Evolutionary conservation across 495 filamentous ascomycete genomes (phyloP), one percentile per base, ranked within the genome.

Genomic region (Jackrogersella multiformis): DNA sequence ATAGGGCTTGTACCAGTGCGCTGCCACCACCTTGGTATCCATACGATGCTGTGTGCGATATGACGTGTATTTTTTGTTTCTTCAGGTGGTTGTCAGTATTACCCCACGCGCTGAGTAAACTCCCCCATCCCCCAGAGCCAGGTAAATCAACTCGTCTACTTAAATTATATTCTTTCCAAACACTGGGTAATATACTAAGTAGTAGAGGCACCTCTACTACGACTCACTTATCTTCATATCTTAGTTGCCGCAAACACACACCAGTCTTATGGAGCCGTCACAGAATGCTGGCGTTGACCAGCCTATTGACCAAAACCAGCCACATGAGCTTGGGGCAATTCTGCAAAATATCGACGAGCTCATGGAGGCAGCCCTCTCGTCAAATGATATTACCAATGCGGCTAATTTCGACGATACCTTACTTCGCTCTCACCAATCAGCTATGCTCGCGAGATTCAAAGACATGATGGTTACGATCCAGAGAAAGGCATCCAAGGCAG

Each of bases 341-440:
- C 48, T 64, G 2, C 59, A 15, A 1, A 55, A 20, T 28, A 69
- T 69, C 5, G 66, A 64, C 15, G 51, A 64, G 39, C 44, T 69
- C 2, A 44, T 56, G 1, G 36, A 56, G 57, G 36, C 21, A 5
- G 51, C 44, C 0, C 9, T 69, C 9, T 45, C 16, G 2, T 54
- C 24, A 34, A 49, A 64, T 21, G 35, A 51, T 0, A 12, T 28
- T 5, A 34, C 34, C 32, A 53, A 64, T 20, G 23, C 16, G 26
- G 2, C 18, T 13, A 52, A 21, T 28, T 13, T 23, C 15, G 35
- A 36, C 7, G 24, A 21, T 2, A 7, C 15, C 15, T 44, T 28
- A 16, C 39, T 48, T 30, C 54, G 42, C 6, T 35, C 55, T 16
- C 35, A 24, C 8, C 64, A 49, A 42, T 59, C 54, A 0, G 7